Evolutionary conservation across 176 grass and related monocot species (phyloP), one percentile per base, ranked within the genome.

Genomic region (Ensete glaucum): DNA sequence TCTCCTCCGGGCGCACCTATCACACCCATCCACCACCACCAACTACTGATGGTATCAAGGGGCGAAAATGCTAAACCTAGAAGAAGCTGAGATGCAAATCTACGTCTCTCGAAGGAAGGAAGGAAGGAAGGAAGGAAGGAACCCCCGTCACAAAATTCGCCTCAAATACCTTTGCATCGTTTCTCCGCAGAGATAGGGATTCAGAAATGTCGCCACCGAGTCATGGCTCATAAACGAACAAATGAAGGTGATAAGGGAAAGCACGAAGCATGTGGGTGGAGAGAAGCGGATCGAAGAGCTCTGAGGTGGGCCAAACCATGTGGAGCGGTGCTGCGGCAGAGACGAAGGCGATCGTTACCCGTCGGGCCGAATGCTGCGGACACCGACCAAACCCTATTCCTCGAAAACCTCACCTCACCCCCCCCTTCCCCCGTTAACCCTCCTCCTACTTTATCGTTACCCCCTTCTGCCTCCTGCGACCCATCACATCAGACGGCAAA

Each of bases 201-300:
- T 7, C 0, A 26, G 10, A 54, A 24, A 27, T 64, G 51, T 48
- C 51, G 70, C 56, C 50, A 43, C 13, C 52, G n/a, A 56, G 2
- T 73, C 19, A 71, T 52, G 13, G 62, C 67, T 69, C 62, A 52
- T 71, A 72, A 77, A 66, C 60, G 50, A 67, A 29, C 34, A 10
- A 74, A 79, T 59, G 23, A 69, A 58, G 72, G 24, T 51, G 51
- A 74, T 13, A 74, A 59, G 21, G 50, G 62, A 53, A 53, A 67
- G 25, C 63, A 64, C 19, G 6, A 50, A 60, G 62, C 66, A 54
- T 51, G 75, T 75, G 57, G 71, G 62, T 23, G 76, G 34, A 50
- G 83, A 27, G 76, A 72, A 69, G 9, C 70, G 53, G 60, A 64
- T 64, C 58, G 12, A 22, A 85, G 62, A 22, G n/a, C 27, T 27